Base-by-base conservation (phyloP, 2,329 filamentous ascomycete species). In the Magnaporthales sp. region DNA sequence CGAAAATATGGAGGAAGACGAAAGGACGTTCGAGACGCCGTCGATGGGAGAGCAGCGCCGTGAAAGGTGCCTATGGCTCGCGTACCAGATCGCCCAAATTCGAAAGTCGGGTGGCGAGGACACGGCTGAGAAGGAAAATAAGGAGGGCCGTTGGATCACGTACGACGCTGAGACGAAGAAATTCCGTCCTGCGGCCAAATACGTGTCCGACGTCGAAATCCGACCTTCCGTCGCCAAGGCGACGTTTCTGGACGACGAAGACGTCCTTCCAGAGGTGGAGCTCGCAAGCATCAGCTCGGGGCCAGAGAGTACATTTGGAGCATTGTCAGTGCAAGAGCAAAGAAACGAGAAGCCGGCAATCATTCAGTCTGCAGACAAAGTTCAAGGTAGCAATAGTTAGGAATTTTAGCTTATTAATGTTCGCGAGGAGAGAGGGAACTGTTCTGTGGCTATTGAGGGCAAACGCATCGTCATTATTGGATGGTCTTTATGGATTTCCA, bases 1-100 rank as follows among this genome's bases (percentile, higher is more conserved):
- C n/a, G 81, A 83, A 1, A 82, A 83, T 67, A 80, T 87, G 5
- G 88, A 91, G 29, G 88, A 91, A n/a, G 86, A 89, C 11, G 88
- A 91, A 68, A 84, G 87, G 58, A 83, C 83, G 19, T 83, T 91
- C 62, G 89, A 91, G 71, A 75, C 84, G 0, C 77, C 86, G 0
- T 88, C 85, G 0, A 88, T 88, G 73, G 79, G 79, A 0, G 81
- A 82, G 19, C 78, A 84, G n/a, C 79, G 89, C 6, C 82, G 81
- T 38, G 84, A 86, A 65, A 79, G 89, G 0, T 83, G 89, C 0
- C 72, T 91, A 0, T 89, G 84, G 78, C 74, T 89, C 0, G 86
- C 81, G 0, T 78, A 80, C 62, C 78, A 75, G 7, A 78, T 89
- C 4, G 80, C 83, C 0, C 38, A 51, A 19, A n/a, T 51, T n/a